Evolutionary conservation across 495 filamentous ascomycete species (phyloP), one percentile per base, ranked within the genome.

Genomic region (Penicillium cataractarum): DNA sequence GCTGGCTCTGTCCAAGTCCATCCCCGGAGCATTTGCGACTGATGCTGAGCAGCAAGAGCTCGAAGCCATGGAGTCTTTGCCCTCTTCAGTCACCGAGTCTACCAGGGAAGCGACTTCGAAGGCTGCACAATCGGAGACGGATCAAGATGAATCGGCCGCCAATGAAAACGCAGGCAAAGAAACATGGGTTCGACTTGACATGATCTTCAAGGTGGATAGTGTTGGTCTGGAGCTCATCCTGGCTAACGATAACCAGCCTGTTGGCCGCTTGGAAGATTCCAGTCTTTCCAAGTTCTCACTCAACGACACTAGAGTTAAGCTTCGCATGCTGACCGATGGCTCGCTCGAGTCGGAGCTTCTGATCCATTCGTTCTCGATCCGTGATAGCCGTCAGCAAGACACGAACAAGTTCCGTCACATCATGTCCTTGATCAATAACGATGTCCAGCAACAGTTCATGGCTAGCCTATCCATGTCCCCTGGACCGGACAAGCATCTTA

Each of bases 391-490:
- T 52, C 87, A 85, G 29, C 82, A 86, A 49, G 92, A 95, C 62
- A 91, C 87, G 8, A 98, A 97, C 75, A 97, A 97, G 73, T 99
- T 94, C 83, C 86, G 92, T 46, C 96, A 96, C 73, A 97, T 98
- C 75, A 98, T 99, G 95, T 93, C 94, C 24, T 87, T 96, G 64
- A 91, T 92, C 68, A 98, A 97, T 72, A 91, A 92, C 62, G 89
- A 90, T 55, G 93, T 95, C 10, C 91, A 96, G 70, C 95, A 98
- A 77, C 87, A 90, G 62, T 96, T 98, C 71, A 98, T 99, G 96
- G 95, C 95, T 37, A 96, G 90, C 76, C 78, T 99, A 31, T 93
- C 92, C 8, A 94, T 98, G 72, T 93, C 96, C 8, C 91, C 92
- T 27, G 94, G 93, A 4, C 77, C 88, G 33, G 89, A 97, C 9